Evolutionary conservation across 768 basidiomycete species (phyloP), one percentile per base, ranked within the genome.

Genomic region (Lactarius tabidus): DNA sequence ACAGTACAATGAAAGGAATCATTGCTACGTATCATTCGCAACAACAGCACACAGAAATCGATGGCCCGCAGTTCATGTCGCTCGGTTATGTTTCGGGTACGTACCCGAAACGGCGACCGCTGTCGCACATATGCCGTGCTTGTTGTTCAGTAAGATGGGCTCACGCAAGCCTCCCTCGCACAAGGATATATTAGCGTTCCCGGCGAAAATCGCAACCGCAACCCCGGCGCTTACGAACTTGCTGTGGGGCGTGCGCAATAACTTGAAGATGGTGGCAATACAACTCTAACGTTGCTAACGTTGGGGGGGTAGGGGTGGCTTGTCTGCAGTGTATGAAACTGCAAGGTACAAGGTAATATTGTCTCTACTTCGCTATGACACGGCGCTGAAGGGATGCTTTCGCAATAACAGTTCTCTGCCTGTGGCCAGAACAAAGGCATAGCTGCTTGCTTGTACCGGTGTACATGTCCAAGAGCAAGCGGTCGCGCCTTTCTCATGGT

Each of bases 341-440:
- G 89, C 88, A 67, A 70, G 91, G n/a, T 91, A 91, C 70, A 80
- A 85, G 77, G 90, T 90, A 67, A 28, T 72, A 63, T 14, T 8
- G 20, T 36, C 14, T 39, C 23, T 51, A 23, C 45, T 26, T 56
- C 2, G 17, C 14, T 35, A 45, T 26, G 33, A 54, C 8, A n/a
- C 54, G 29, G 31, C 14, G 9, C 31, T 6, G 36, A 39, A 31
- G 17, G 18, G 38, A 38, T 12, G 12, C 12, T 17, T 23, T 51
- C 6, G 23, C 31, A 67, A 91, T 88, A 93, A 92, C 72, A 92
- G 91, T 67, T 91, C 90, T 1, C 77, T 91, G n/a, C 82, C 92
- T 35, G 89, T 73, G 75, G 81, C 3, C 91, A 92, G 74, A 92
- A 92, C 78, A 92, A 93, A 73, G 91, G 91, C 45, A 91, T 92